Percentiles rank a stretch among this genome's conserved stretches.
Conservation (phyloP, 495 filamentous ascomycete genomes). For the Annulohypoxylon moriforme region DNA sequence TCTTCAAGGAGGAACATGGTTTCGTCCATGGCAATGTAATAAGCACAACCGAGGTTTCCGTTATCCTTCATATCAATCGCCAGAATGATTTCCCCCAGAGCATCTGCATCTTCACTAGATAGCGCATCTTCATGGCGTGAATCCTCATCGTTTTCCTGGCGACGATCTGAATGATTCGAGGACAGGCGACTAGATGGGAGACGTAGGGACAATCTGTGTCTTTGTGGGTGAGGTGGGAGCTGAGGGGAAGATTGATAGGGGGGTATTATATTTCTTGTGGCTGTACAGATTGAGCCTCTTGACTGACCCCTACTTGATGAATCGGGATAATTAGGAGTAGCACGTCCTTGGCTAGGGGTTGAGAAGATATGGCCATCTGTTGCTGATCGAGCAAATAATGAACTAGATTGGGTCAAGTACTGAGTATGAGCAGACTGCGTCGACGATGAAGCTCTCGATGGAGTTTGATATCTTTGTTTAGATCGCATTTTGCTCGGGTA, state of each 20-base stretch:
- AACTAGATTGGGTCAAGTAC: constrained; percentile 30
- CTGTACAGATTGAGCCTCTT: constrained; percentile 23
- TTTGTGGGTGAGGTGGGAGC: constrained; percentile 38
- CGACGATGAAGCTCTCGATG: constrained; percentile 20
- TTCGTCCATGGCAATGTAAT: constrained; percentile 81
- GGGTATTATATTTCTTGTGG: constrained; percentile 5
- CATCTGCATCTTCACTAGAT: constrained; percentile 64
- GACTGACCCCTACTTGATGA: constrained; percentile 26
- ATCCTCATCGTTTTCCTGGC: constrained; percentile 18
- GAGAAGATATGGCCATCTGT: constrained; percentile 33
- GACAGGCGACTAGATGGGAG: constrained; percentile 34
- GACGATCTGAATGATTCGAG: constrained; percentile 13
- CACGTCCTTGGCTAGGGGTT: constrained; percentile 20
- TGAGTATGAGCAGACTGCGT: constrained; percentile 15
- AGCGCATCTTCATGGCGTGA: constrained; percentile 15
- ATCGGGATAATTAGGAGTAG: constrained; percentile 10
- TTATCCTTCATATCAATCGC: constrained; percentile 80
- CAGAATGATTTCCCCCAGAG: constrained; percentile 81
- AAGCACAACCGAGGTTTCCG: constrained; percentile 80
- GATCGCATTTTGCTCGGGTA: constrained; percentile 22
- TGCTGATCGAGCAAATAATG: constrained; percentile 22
- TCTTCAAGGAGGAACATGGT: constrained; percentile 85
- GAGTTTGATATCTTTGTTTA: constrained; percentile 32
- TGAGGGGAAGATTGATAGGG: constrained; percentile 42
- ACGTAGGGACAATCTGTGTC: constrained; percentile 43